Base-by-base conservation (phyloP, 768 basidiomycete genomes). In the Trametes maxima region DNA sequence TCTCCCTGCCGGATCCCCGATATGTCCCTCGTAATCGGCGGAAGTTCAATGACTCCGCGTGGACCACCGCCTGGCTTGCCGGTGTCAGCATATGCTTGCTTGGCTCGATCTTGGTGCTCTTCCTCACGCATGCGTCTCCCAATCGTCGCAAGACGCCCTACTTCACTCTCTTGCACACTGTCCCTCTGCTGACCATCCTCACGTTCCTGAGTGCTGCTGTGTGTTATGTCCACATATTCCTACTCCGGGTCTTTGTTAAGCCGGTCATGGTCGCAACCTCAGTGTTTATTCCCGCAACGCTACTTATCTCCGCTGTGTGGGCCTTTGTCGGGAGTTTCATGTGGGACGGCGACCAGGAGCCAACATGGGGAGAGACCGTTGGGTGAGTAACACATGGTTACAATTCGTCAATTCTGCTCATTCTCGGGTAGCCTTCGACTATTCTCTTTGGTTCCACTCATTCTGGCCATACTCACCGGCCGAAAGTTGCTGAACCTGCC, bases 221-320 rank as follows among this genome's bases (percentile, higher is more conserved):
- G 46, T 88, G 91, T 8, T 94, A 94, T 70, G 74, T 79, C 44
- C 89, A 92, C 70, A 85, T 93, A 44, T 81, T 86, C 64, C 80
- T 95, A 43, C 76, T 96, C 51, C 85, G 87, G 59, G 80, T 92
- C 60, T 94, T 94, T 67, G 89, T 92, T 59, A 85, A 87, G 58
- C 94, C 94, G 17, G 89, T 93, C 51, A 86, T 96, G 79, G 75
- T 93, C 39, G 82, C 81, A 22, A 92, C 90, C 0, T 86, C 87
- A 17, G 78, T 94, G 25, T 89, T 89, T 68, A 85, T 91, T 49
- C 91, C 92, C 42, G 81, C 82, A 25, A 86, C 87, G 0, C 77
- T 94, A 62, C 81, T 90, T 68, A 78, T 91, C 50, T 91, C 88
- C 43, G 84, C 90, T 7, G 65, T 92, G 24, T 92, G 91, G 85